A percentile compares a stretch with the other conserved stretches of the same genome.
These are phyloP conservation scores for Penicillium dipodomyicola DNA, from an alignment of 495 filamentous ascomycete species.

Conservation along the genomic window DNA sequence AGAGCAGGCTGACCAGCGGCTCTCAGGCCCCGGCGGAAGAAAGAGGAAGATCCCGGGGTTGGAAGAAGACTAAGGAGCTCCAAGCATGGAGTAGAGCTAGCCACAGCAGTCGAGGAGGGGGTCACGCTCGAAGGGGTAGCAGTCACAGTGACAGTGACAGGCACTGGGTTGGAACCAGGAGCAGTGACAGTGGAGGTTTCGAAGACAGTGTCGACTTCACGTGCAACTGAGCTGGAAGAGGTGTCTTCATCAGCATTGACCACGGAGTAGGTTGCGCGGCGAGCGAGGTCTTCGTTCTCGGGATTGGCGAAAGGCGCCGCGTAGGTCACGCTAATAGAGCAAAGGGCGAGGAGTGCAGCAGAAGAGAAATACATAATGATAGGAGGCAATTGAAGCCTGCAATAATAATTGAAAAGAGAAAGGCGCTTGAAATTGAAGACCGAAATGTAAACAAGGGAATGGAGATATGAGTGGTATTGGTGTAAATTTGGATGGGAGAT, in stretches of 20 bases:
- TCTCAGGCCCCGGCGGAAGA: conserved; percentile 25
- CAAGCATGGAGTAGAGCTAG: conserved; percentile 20
- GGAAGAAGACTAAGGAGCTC: conserved; percentile 1
- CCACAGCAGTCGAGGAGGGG: conserved; percentile 17
- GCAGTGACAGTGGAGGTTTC: conserved; percentile 28
- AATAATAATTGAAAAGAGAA: not conserved
- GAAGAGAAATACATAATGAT: conserved; percentile 37
- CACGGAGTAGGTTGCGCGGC: conserved; percentile 42
- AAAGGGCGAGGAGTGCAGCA: conserved; percentile 32
- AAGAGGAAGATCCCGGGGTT: conserved; percentile 14
- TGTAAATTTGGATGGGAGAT: conserved; percentile 7
- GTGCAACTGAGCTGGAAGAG: conserved; percentile 23
- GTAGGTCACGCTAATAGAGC: conserved; percentile 28
- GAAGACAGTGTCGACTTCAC: conserved; percentile 34
- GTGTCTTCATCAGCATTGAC: conserved; percentile 47
- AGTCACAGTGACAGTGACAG: conserved; percentile 37
- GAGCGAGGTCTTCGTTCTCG: conserved; percentile 28
- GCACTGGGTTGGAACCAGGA: conserved; percentile 23
- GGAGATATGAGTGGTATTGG: not conserved
- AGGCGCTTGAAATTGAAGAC: not conserved
- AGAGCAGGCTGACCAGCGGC: conserved; percentile 22
- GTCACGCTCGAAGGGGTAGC: conserved; percentile 22
- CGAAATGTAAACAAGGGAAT: conserved; percentile 5
- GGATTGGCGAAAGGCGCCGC: conserved; percentile 36
- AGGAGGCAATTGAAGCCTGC: conserved; percentile 1